Evolutionary conservation across 768 basidiomycete species (phyloP).

Genomic region (Suillus decipiens): DNA sequence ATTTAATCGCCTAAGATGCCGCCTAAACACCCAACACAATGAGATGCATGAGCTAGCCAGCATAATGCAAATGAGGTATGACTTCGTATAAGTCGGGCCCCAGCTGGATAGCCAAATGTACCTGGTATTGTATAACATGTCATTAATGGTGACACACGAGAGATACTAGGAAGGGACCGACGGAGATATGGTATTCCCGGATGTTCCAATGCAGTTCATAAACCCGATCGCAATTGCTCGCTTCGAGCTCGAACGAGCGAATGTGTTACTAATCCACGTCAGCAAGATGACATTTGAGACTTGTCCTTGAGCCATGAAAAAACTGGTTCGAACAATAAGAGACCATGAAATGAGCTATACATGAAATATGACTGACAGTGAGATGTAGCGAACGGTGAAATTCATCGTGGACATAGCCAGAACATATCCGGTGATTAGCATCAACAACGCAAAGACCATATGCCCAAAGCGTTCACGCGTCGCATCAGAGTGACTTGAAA

Average conservation of each 20-base stretch:
- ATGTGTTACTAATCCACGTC: constrained; percentile 49
- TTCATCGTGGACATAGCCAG: constrained; percentile 64
- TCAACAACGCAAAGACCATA: constrained; percentile 48
- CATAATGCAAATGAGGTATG: constrained; percentile 70
- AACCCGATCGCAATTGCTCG: constrained; percentile 46
- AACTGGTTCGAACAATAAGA: constrained; percentile 39
- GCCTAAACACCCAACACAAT: constrained; percentile 47
- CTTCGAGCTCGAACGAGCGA: constrained; percentile 77
- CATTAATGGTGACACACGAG: constrained; percentile 3
- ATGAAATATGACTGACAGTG: constrained; percentile 43
- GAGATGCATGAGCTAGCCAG: constrained; percentile 49
- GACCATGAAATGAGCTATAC: background rate
- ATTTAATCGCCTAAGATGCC: constrained; percentile 43
- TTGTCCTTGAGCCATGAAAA: constrained; percentile 72
- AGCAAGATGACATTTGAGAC: constrained; percentile 62
- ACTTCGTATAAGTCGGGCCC: constrained; percentile 66
- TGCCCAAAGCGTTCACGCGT: constrained; percentile 70
- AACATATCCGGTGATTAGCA: constrained; percentile 66
- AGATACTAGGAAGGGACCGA: constrained; percentile 11
- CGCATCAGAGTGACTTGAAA: constrained; percentile 65
- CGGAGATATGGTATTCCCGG: constrained; percentile 12
- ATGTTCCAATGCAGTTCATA: constrained; percentile 9
- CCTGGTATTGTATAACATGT: constrained; percentile 26
- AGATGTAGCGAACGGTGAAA: constrained; percentile 54
- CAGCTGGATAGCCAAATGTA: constrained; percentile 65